Evolutionary conservation across 129 eudicot species (phyloP), one percentile per base, ranked within the genome.

Genomic region (Artemisia argyi): DNA sequence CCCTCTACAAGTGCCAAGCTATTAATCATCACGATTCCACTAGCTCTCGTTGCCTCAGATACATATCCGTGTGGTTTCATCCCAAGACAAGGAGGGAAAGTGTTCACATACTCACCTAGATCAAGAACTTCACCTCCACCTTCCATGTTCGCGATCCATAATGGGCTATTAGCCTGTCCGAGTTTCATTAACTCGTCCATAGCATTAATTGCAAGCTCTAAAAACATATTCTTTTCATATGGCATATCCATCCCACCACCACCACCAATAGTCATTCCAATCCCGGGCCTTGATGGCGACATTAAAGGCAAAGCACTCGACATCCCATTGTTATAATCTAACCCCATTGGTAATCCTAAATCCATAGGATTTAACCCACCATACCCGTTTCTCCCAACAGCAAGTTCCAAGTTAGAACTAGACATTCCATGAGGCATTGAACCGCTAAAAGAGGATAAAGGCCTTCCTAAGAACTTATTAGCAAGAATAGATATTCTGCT

Each of bases 181-280:
- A 91, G 81, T 76, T 87, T 89, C 75, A 91, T 49, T 42, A 91
- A 73, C 69, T 91, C 96, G 46, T 88, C 88, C 97, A 91, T 86
- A 12, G 96, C 97, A 70, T 69, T 83, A 64, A 83, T 35, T 8
- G 96, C 96, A 42, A 86, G 90, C 39, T 86, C 87, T 13, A 86
- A 64, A 73, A 86, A 77, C 69, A 84, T 17, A 7, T 89, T 76
- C 78, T 88, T 91, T 55, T 91, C 96, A 51, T 77, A 77, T 2
- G 80, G 61, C 18, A 68, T 56, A 64, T 86, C 91, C 13, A 65
- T 50, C 30, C 73, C 72, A 11, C 68, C 54, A 2, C 72, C 73
- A 1, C 83, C 83, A 15, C 73, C 60, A 10, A 39, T 47, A 2
- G 17, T 44, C 30, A 65, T 35, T 35, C 44, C 68, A 77, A 76